Conservation (phyloP, 1,284 basidiomycete genomes). For the Inonotus hispidus region DNA sequence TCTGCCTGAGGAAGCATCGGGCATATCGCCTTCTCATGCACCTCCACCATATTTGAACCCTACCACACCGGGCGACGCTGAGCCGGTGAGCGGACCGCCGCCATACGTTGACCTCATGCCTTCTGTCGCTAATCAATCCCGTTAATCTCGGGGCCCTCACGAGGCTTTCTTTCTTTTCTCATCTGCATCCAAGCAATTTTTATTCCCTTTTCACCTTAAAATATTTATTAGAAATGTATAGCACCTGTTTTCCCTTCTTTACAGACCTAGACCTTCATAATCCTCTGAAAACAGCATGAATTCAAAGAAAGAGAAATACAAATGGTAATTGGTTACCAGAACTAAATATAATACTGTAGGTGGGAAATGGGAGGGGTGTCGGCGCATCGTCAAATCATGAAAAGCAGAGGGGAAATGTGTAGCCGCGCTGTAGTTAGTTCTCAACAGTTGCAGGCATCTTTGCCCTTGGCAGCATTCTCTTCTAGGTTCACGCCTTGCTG, state of each 20-base stretch:
- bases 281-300: conserved; percentile 1
- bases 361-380: conserved; percentile 6
- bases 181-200: neutral
- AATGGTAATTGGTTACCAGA: conserved; percentile 26
- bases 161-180: neutral
- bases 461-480: conserved; percentile 60
- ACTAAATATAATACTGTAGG: conserved; percentile 23
- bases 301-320: conserved; percentile 27
- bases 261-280: neutral
- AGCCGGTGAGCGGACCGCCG: conserved; percentile 44
- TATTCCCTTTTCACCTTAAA: neutral
- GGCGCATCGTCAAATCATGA: conserved; percentile 12
- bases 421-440: conserved; percentile 11
- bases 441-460: conserved; percentile 76
- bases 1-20: conserved; percentile 15
- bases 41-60: conserved; percentile 53
- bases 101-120: conserved; percentile 40
- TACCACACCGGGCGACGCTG: conserved; percentile 36
- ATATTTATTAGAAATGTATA: neutral
- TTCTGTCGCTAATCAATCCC: conserved; percentile 11
- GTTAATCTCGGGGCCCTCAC: neutral
- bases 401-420: conserved; percentile 19
- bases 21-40: conserved; percentile 32
- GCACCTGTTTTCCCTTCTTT: neutral
- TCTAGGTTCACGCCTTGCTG: conserved; percentile 66